Base-by-base conservation (phyloP, 164 flowering plant species). In the Tetrastigma voinierianum region DNA sequence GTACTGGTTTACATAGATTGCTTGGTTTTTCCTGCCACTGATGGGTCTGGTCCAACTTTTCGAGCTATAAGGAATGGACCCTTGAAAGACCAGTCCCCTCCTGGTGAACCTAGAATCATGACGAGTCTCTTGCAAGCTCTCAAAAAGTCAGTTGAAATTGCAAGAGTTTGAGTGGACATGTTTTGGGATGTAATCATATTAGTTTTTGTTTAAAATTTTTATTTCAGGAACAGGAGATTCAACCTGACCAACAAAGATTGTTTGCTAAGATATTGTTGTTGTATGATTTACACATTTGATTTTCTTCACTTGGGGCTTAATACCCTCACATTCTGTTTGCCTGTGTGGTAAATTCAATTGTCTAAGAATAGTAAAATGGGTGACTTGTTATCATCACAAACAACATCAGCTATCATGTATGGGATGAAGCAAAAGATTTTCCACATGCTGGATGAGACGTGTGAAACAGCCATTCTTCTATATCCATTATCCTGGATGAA, bases 61-160 rank as follows among this genome's bases (percentile, higher is more conserved):
- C 80, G 82, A 66, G 97, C 97, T 44, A 67, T 76, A 56, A 82
- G 97, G 74, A 87, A 89, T 54, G 94, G 94, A 52, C 72, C 73
- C 16, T 14, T 4, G 59, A 91, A 82, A 73, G 86, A 77, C 59
- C 61, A 75, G 70, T 4, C 86, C 3, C 84, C 97, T 40, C 93
- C 94, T 3, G 97, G 93, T 24, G 94, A 91, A 59, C 84, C 87
- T 13, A 76, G 97, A 63, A 89, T 91, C 82, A 91, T 89, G 97
- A 85, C 84, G 70, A 81, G 91, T 60, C 88, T 91, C 25, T 77
- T 82, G 23, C 72, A 65, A 13, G 94, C 97, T 57, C 88, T 91
- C 3, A 66, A 85, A 68, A 91, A 77, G 71, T 89, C 87, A 0
- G 89, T 84, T 56, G 84, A 87, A 70, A 80, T 87, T 55, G 90